These are phyloP conservation scores for Mycosphaerella sp. DNA, from an alignment of 2,329 filamentous ascomycete species.

Conservation along the genomic window DNA sequence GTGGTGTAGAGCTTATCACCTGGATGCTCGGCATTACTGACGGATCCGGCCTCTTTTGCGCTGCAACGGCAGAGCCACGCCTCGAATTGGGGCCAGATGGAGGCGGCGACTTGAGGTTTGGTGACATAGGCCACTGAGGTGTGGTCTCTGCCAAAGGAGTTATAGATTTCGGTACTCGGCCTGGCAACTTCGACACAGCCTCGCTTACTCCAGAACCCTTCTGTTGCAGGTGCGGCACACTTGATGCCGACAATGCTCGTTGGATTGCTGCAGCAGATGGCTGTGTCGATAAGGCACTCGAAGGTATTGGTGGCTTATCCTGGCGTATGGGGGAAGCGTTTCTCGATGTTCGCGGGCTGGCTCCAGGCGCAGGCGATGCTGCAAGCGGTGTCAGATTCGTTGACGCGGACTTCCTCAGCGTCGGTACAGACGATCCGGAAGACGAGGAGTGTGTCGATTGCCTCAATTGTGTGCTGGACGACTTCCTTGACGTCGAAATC, in stretches of 20 bases:
- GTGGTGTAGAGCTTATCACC: slow-evolving; percentile 42
- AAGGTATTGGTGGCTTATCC: slow-evolving; percentile 37
- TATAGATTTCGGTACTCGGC: slow-evolving; percentile 54
- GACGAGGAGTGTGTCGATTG: slow-evolving; percentile 10
- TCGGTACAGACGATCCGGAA: slow-evolving; percentile 15
- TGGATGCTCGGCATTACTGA: slow-evolving; percentile 39
- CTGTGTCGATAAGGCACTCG: slow-evolving; percentile 39
- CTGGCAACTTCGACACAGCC: slow-evolving; percentile 53
- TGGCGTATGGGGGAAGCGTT: slow-evolving; percentile 45
- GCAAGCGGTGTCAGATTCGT: slow-evolving; percentile 25
- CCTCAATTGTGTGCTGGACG: slow-evolving; percentile 10
- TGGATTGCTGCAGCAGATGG: slow-evolving; percentile 59
- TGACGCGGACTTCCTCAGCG: slow-evolving; percentile 28
- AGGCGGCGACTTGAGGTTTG: slow-evolving; percentile 67
- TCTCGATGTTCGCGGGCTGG: slow-evolving; percentile 43
- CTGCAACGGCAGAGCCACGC: slow-evolving; percentile 36
- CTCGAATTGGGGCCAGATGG: slow-evolving; percentile 46
- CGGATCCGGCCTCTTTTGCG: slow-evolving; percentile 36
- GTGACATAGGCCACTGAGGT: slow-evolving; percentile 70
- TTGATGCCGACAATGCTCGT: slow-evolving; percentile 62
- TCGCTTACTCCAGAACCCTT: slow-evolving; percentile 51
- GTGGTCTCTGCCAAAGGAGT: slow-evolving; percentile 43
- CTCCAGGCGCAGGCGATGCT: slow-evolving; percentile 34
- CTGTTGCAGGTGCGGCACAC: slow-evolving; percentile 58
- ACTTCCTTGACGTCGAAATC: slow-evolving; percentile 14